These are phyloP conservation scores for Thielaviopsis ethacetica DNA, from an alignment of 2,329 filamentous ascomycete genomes.

Conservation along the genomic window DNA sequence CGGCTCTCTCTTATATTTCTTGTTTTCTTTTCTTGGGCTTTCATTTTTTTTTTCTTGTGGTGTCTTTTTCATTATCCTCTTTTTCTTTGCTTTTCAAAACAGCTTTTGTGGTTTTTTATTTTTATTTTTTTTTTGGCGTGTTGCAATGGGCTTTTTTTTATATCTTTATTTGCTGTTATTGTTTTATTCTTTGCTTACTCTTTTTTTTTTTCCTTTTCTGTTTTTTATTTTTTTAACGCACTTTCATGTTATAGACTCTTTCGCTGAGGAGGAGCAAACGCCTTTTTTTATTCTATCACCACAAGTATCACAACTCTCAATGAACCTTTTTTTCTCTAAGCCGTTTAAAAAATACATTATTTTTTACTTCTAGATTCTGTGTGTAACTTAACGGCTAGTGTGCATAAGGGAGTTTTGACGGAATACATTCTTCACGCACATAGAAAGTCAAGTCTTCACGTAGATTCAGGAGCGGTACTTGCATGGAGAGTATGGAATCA, in stretches of 20 bases:
- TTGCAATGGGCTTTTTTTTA: constrained; percentile 1
- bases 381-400: neutral
- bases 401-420: neutral
- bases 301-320: neutral
- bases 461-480: neutral
- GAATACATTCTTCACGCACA: neutral
- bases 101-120: constrained; percentile 6
- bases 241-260: constrained; percentile 9
- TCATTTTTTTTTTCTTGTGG: neutral
- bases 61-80: neutral
- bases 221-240: neutral
- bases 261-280: neutral
- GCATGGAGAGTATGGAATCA: neutral
- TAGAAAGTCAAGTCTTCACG: neutral
- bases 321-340: neutral
- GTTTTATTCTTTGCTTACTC: neutral
- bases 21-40: neutral
- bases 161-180: constrained; percentile 1
- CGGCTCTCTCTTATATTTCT: neutral
- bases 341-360: neutral
- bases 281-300: neutral
- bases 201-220: constrained; percentile 1
- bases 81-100: constrained; percentile 2
- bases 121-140: constrained; percentile 10
- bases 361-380: neutral